Evolutionary conservation across 2,329 filamentous ascomycete species (phyloP), one percentile per base, ranked within the genome.

Genomic region (Calonectria pseudoreteaudii): DNA sequence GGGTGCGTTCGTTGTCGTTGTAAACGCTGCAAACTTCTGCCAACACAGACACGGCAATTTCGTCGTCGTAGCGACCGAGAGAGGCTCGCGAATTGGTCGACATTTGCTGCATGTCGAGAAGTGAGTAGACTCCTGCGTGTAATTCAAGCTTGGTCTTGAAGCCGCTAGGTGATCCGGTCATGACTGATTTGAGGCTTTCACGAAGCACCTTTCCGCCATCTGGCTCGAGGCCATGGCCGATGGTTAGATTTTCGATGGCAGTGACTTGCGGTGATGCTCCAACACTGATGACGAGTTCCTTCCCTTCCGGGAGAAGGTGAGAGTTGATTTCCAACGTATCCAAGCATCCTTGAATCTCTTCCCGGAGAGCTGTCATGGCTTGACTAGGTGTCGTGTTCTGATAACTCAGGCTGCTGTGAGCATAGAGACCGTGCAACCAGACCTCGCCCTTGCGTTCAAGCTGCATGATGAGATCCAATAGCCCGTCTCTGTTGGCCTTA

Each of bases 51-150:
- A 92, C 83, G 0, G 87, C 91, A 26, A 94, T 87, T 68, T 90
- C 88, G 0, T 81, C 86, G 82, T 70, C 83, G 81, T 50, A 84
- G 30, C 60, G 44, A 34, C 79, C 76, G 0, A 79, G 66, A 0
- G 28, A 78, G 70, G 0, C 81, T 70, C 41, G 85, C 77, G 47
- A 89, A 14, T 89, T 85, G 0, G 92, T 93, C 0, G 91, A 89
- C 0, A 93, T 81, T 78, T 94, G 92, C 77, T 94, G 92, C 79
- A 93, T 87, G 76, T 93, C 92, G 7, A 93, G 85, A 7, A 92
- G 81, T 0, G 91, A 89, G 77, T 93, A 94, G 1, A 93, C 91
- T 0, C 92, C 92, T 0, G 92, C 92, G 75, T 94, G 92, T 1
- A 93, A 82, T 75, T 93, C 92, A 0, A 93, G 76, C 0, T 52